Percentiles rank a stretch among this genome's conserved stretches.
Conservation (phyloP, 352 stramenopile genomes). For the Globisporangium radiosum region DNA sequence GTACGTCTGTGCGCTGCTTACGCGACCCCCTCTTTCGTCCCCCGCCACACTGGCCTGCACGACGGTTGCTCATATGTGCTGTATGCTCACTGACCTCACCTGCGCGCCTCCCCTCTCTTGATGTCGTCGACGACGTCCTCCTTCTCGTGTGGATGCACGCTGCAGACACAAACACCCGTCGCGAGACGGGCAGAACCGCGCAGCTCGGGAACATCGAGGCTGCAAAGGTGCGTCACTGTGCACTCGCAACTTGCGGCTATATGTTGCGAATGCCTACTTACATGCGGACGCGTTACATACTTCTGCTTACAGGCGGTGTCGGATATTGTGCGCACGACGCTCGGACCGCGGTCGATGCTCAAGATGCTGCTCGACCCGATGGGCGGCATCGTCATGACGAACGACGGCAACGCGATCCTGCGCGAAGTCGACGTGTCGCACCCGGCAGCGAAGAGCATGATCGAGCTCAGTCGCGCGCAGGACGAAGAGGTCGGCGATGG, state of each 20-base stretch:
- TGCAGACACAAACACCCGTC: constrained; percentile 95
- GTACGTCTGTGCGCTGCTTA: constrained; percentile 46
- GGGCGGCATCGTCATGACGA: constrained; percentile 99
- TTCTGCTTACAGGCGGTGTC: constrained; percentile 70
- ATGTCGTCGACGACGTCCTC: neutral
- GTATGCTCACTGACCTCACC: neutral
- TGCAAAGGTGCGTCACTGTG: constrained; percentile 62
- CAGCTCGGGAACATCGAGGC: constrained; percentile 98
- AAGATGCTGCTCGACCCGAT: constrained; percentile 99
- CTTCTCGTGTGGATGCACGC: neutral
- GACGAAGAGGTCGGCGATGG: constrained; percentile 99
- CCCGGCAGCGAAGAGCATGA: constrained; percentile 99
- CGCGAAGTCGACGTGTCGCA: constrained; percentile 97
- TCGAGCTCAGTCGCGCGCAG: constrained; percentile 97
- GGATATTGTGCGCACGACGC: constrained; percentile 98
- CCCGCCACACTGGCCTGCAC: neutral
- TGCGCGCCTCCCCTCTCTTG: too few relatives aligned
- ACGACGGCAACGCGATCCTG: constrained; percentile 99
- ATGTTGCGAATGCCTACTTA: too few relatives aligned
- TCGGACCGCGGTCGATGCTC: constrained; percentile 97
- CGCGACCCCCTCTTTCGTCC: neutral
- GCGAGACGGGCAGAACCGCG: constrained; percentile 95
- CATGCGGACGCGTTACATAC: too few relatives aligned
- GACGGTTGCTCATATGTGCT: neutral
- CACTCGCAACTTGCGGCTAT: neutral